Base-by-base conservation (phyloP, 805 yeast genomes). In the Lipomyces orientalis region DNA sequence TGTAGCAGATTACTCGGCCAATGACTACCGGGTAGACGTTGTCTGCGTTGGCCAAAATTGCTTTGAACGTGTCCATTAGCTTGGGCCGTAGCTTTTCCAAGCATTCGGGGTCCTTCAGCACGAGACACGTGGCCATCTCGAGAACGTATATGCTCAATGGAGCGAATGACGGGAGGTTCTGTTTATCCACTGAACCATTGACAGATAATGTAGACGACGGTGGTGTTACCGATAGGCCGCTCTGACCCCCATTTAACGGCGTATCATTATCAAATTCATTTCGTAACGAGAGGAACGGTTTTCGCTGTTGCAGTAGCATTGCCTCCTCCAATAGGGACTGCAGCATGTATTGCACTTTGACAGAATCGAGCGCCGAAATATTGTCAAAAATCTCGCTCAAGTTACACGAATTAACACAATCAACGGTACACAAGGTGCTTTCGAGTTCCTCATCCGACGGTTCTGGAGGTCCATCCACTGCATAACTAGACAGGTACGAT, bases 381-480 rank as follows among this genome's bases (percentile, higher is more conserved):
- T 82, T 82, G 59, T 83, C 84, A 67, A 92, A 83, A 0, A 92
- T 80, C 1, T 82, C 81, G 3, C 84, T 77, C 4, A 93, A 79
- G 60, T 85, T 85, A 69, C 95, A 87, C 0, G 94, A 86, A 62
- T 86, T 86, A 61, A 94, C 83, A 76, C 98, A 94, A 72, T 93
- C 97, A 55, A 89, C 80, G 0, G 97, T 90, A 4, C 92, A 88
- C 14, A 90, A 77, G 0, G 98, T 91, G 4, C 91, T 85, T 70
- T 93, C 97, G 60, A 95, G 89, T 73, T 94, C 98, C 75, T 91
- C 97, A 65, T 91, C 96, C 1, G 96, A 86, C 12, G 99, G 99
- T 77, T 94, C 98, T 0, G 90, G 88, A 2, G 90, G 87, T 63
- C 91, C 96, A 74, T 93, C 98, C 16, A 69, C 73, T 0, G 89